Evolutionary conservation across 2,329 filamentous ascomycete genomes (phyloP), one percentile per base, ranked within the genome.

Genomic region (Neonectria punicea): DNA sequence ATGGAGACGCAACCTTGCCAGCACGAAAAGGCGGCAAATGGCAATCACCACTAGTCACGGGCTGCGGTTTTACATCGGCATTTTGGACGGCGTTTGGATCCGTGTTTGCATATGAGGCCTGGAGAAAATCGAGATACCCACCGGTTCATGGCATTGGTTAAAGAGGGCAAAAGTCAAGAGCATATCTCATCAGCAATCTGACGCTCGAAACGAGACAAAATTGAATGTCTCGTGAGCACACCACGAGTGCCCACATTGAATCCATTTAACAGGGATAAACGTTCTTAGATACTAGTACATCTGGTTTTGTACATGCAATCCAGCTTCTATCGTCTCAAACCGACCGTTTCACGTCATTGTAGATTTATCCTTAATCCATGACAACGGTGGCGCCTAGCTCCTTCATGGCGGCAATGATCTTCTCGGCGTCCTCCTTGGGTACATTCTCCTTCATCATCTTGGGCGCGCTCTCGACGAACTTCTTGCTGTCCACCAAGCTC

Each of bases 371-470:
- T 84, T 93, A 98, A 81, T 99, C 96, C 93, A 99, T 96, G 70
- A 88, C 84, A 67, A 93, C 95, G 70, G 92, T 93, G 70, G 92
- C 96, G 71, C 96, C 96, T 67, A 99, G 85, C 72, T 88, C 94
- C 89, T 98, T 98, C 86, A 99, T 87, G 46, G 93, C 90, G 81
- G 93, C 93, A 65, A 99, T 89, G 77, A 99, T 98, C 91, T 99
- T 99, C 88, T 98, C 95, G 8, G 93, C 94, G 81, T 99, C 97
- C 78, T 99, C 96, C 89, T 99, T 99, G 70, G 95, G 92, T 73
- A 99, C 94, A 56, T 92, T 94, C 84, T 99, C 96, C 90, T 98
- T 98, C 93, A 99, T 93, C 81, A 93, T 85, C 91, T 99, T 99
- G 70, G 96, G 96, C 73, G 93, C 94, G 78, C 93, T 93, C 87